A percentile compares a stretch with the other conserved stretches of the same genome.
Conservation (phyloP, 345 rosid species). For the Boechera divaricarpa region DNA sequence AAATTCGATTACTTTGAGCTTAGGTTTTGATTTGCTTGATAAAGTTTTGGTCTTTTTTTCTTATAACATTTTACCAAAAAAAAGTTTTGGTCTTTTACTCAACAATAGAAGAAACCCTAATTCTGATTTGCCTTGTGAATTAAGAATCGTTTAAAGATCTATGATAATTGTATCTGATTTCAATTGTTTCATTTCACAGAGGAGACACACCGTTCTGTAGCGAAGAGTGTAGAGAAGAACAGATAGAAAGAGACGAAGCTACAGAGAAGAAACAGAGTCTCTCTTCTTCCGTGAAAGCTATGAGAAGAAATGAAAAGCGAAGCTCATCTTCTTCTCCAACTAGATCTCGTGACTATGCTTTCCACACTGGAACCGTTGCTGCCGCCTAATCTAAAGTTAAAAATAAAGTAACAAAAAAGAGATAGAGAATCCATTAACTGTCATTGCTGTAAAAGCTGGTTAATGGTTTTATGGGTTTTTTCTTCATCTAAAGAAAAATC, state of each 20-base stretch:
- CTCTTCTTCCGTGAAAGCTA: slow-evolving; percentile 69
- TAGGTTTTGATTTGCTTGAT: neutral
- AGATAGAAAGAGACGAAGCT: slow-evolving; percentile 73
- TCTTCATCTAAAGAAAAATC: neutral
- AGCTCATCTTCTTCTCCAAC: slow-evolving; percentile 47
- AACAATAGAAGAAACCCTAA: neutral
- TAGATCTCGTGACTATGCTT: slow-evolving; percentile 46
- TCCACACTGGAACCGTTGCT: slow-evolving; percentile 45
- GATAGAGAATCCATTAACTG: slow-evolving; percentile 24
- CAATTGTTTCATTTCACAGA: slow-evolving; percentile 48
- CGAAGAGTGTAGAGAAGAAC: slow-evolving; percentile 85
- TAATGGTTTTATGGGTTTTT: slow-evolving; percentile 12
- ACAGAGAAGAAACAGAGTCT: slow-evolving; percentile 61
- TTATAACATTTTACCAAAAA: too few relatives aligned
- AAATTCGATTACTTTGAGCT: neutral
- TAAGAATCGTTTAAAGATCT: neutral
- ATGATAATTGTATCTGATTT: slow-evolving; percentile 14
- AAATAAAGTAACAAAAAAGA: neutral
- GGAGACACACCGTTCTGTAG: slow-evolving; percentile 91
- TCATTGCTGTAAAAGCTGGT: slow-evolving; percentile 22
- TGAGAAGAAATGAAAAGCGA: slow-evolving; percentile 53
- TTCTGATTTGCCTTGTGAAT: neutral
- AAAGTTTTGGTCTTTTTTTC: neutral
- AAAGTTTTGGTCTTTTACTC: neutral
- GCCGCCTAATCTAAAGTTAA: slow-evolving; percentile 35